A percentile compares a stretch with the other conserved stretches of the same genome.
These are phyloP conservation scores for Paecilomyces dactylethromorphus DNA, from an alignment of 2,329 filamentous ascomycete genomes.

Conservation along the genomic window DNA sequence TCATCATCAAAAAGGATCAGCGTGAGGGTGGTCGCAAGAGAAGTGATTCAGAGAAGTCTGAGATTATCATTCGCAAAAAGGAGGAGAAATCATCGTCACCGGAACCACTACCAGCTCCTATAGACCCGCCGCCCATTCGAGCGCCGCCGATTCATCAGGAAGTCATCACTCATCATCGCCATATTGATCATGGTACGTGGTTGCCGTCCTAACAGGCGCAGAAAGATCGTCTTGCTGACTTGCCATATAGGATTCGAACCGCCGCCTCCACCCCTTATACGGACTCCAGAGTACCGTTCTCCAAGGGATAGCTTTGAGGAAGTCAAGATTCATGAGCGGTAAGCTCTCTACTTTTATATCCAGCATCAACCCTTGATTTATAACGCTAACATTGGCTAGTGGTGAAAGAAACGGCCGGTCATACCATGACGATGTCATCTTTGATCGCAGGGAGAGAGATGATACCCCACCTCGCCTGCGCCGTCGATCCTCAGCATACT, in stretches of 20 bases:
- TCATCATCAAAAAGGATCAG: constrained; percentile 28
- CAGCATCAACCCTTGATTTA: background rate
- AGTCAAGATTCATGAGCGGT: constrained; percentile 51
- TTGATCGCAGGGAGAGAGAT: constrained; percentile 40
- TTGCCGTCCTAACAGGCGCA: constrained; percentile 3
- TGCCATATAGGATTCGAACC: constrained; percentile 20
- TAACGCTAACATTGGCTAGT: constrained; percentile 13
- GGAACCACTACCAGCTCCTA: constrained; percentile 47
- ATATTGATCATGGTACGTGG: constrained; percentile 70
- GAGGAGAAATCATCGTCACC: constrained; percentile 33
- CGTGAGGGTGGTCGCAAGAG: constrained; percentile 11
- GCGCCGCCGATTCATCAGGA: constrained; percentile 80
- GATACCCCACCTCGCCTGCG: constrained; percentile 36
- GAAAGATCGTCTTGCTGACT: constrained; percentile 1
- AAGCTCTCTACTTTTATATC: constrained; percentile 12
- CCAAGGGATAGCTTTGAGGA: constrained; percentile 41
- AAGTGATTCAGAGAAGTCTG: constrained; percentile 26
- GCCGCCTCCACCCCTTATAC: constrained; percentile 18
- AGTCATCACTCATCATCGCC: constrained; percentile 80
- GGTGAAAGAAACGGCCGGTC: constrained; percentile 38
- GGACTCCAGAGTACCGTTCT: constrained; percentile 19
- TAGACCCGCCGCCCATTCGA: constrained; percentile 58
- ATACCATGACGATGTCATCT: constrained; percentile 61
- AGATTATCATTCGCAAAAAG: constrained; percentile 35
- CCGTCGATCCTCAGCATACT: constrained; percentile 12